A percentile compares a stretch with the other conserved stretches of the same genome.
Evolutionary conservation across 495 filamentous ascomycete genomes (phyloP).

Genomic region (Lophium mytilinum): DNA sequence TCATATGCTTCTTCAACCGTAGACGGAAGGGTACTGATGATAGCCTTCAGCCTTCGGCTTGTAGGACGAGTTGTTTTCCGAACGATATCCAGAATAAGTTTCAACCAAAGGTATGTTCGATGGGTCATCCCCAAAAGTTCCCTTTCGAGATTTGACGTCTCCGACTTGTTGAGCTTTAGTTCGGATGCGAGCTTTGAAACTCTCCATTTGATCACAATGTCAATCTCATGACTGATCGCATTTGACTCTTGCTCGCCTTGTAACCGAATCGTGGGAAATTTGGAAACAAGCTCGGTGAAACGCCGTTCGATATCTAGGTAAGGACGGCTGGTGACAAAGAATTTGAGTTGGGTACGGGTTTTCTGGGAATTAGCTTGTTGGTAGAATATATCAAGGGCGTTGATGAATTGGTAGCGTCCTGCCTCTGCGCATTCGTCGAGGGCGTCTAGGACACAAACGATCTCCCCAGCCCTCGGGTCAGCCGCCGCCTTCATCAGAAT

Average conservation of each 20-base stretch:
- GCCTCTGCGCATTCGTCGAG: slow-evolving; percentile 11
- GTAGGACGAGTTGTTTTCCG: slow-evolving; percentile 1
- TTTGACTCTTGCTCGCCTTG: slow-evolving; percentile 3
- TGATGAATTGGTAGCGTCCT: not conserved
- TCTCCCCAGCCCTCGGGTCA: slow-evolving; percentile 1
- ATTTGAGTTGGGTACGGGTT: not conserved
- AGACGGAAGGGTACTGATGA: slow-evolving; percentile 4
- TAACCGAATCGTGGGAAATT: slow-evolving; percentile 2
- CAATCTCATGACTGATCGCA: slow-evolving; percentile 5
- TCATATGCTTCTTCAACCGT: slow-evolving; percentile 11
- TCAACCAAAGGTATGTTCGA: slow-evolving; percentile 13
- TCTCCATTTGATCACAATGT: slow-evolving; percentile 7
- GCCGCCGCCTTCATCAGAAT: not conserved
- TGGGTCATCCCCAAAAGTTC: not conserved
- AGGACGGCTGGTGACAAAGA: slow-evolving; percentile 11
- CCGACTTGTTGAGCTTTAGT: not conserved
- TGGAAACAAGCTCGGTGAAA: not conserved
- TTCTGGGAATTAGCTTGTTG: not conserved
- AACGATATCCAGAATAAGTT: slow-evolving; percentile 7
- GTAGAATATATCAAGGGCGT: not conserved
- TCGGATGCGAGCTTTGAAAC: not conserved
- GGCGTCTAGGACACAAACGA: slow-evolving; percentile 7
- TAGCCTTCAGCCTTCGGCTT: not conserved
- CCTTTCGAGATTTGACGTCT: not conserved
- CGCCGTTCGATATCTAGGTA: slow-evolving; percentile 2